Conservation (phyloP, 2,329 filamentous ascomycete genomes). For the Talaromyces sp. region DNA sequence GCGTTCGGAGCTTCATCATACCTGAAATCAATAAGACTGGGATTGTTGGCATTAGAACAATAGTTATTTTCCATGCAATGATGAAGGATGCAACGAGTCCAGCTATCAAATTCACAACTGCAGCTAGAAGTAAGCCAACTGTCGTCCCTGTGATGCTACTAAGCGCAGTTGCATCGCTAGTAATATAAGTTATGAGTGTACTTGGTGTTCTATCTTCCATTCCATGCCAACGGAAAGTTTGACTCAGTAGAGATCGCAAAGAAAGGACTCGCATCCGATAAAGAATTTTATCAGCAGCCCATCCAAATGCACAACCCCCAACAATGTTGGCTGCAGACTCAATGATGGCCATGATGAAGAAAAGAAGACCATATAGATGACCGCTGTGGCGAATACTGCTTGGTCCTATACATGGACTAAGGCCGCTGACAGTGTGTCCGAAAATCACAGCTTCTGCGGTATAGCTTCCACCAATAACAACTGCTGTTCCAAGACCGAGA, state of each 20-base stretch:
- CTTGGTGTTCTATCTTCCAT: slow-evolving; percentile 64
- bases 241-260: slow-evolving; percentile 64
- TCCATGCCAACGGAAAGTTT: slow-evolving; percentile 71
- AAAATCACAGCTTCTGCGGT: slow-evolving; percentile 61
- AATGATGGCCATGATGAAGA: slow-evolving; percentile 61
- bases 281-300: slow-evolving; percentile 64
- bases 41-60: slow-evolving; percentile 70
- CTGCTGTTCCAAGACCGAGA: slow-evolving; percentile 55
- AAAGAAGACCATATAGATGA: slow-evolving; percentile 58
- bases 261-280: slow-evolving; percentile 64
- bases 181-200: slow-evolving; percentile 66
- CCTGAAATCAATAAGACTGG: slow-evolving; percentile 70
- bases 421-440: slow-evolving; percentile 59
- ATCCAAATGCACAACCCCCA: slow-evolving; percentile 61
- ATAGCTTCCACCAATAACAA: slow-evolving; percentile 59
- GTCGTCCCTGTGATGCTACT: slow-evolving; percentile 71
- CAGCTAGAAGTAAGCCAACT: slow-evolving; percentile 68
- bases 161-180: slow-evolving; percentile 67
- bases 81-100: slow-evolving; percentile 70
- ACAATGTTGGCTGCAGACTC: slow-evolving; percentile 62
- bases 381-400: slow-evolving; percentile 53
- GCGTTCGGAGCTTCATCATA: slow-evolving; percentile 66
- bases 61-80: slow-evolving; percentile 73
- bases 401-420: slow-evolving; percentile 56
- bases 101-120: slow-evolving; percentile 68